These are phyloP conservation scores for Lentinula boryana DNA, from an alignment of 768 basidiomycete species.

Conservation along the genomic window DNA sequence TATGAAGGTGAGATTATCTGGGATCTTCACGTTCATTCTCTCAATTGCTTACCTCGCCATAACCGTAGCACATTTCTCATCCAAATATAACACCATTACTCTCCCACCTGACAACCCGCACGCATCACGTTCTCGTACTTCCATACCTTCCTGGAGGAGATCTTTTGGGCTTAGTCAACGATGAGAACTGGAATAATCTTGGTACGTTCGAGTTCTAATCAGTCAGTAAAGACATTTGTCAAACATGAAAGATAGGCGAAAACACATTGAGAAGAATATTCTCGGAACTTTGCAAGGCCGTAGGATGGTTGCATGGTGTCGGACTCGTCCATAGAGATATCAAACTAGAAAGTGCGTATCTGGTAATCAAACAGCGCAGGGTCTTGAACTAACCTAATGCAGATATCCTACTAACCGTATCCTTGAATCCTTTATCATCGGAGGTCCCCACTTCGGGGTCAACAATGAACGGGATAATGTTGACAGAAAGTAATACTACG, in stretches of 20 bases:
- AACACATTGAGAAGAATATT: slow-evolving; percentile 62
- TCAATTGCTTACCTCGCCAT: neutral
- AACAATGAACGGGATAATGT: neutral
- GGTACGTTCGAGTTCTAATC: slow-evolving; percentile 17
- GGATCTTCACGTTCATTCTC: neutral
- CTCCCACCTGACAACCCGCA: slow-evolving; percentile 61
- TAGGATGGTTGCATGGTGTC: slow-evolving; percentile 84
- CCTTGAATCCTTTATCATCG: neutral
- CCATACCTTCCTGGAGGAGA: slow-evolving; percentile 78
- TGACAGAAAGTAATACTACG: neutral
- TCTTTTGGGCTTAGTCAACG: slow-evolving; percentile 69
- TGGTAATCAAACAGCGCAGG: neutral
- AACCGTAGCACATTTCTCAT: slow-evolving; percentile 65
- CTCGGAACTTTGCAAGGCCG: slow-evolving; percentile 69
- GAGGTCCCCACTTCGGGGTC: neutral
- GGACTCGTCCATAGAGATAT: slow-evolving; percentile 87
- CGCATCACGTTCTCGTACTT: slow-evolving; percentile 74
- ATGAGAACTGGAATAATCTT: slow-evolving; percentile 37
- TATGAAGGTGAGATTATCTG: slow-evolving; percentile 48
- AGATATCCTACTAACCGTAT: slow-evolving; percentile 8
- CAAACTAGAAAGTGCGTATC: slow-evolving; percentile 67
- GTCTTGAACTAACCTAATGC: slow-evolving; percentile 1
- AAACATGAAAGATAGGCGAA: slow-evolving; percentile 24
- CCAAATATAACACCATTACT: slow-evolving; percentile 73
- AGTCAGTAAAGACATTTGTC: neutral